These are phyloP conservation scores for Trypanosoma avium DNA, from an alignment of 208 protist genomes.

Conservation along the genomic window DNA sequence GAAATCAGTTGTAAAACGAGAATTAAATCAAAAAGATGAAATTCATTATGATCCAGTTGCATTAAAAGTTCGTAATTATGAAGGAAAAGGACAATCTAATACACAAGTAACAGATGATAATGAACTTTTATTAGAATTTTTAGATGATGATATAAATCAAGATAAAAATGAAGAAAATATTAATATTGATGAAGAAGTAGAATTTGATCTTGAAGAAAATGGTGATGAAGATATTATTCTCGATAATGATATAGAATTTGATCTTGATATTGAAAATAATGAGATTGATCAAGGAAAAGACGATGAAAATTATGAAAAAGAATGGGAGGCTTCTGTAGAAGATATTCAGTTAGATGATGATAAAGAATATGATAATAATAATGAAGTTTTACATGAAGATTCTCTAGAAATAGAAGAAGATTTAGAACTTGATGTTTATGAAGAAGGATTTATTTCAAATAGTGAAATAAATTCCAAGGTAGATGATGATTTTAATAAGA, in stretches of 20 bases:
- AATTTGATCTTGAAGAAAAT: background rate
- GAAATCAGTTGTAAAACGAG: background rate
- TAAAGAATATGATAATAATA: background rate
- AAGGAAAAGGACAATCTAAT: background rate
- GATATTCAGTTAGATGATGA: background rate
- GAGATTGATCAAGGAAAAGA: slow-evolving; percentile 5
- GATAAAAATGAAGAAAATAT: slow-evolving; percentile 14
- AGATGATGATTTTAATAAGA: background rate
- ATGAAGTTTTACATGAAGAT: background rate
- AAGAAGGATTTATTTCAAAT: background rate
- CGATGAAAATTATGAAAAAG: background rate
- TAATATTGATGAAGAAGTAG: slow-evolving; percentile 22
- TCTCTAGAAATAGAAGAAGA: background rate
- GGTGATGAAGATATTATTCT: slow-evolving; percentile 25
- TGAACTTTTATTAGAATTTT: slow-evolving; percentile 29
- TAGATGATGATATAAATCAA: slow-evolving; percentile 36
- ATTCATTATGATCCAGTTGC: slow-evolving; percentile 6
- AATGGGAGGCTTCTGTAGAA: background rate
- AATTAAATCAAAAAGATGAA: background rate
- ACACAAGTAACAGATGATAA: slow-evolving; percentile 14
- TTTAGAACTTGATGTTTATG: background rate
- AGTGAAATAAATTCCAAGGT: too few relatives aligned
- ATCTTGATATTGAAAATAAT: background rate
- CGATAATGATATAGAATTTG: slow-evolving; percentile 11
- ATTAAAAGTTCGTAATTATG: background rate